phyloP scores from a whole-genome alignment of 306 rosid species.

The Clitoria ternatea region DNA sequence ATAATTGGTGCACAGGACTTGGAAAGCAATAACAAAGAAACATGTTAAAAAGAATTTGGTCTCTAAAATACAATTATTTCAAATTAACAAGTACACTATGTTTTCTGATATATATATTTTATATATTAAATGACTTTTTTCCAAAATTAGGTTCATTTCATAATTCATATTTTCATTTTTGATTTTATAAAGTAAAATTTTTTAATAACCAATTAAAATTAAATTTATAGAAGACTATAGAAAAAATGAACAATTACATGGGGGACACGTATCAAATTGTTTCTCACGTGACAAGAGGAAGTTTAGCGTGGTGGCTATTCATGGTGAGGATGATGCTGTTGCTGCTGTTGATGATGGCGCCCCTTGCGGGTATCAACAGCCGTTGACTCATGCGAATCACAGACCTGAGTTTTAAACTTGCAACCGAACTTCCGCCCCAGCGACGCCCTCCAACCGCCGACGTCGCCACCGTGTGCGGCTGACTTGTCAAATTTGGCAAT shows the following conservation, averaged over 20 bases:
- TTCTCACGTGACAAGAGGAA: conserved; percentile 23
- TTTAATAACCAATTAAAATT: conserved; percentile 2
- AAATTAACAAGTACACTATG: too few relatives aligned
- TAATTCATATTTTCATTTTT: too few relatives aligned
- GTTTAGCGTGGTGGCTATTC: conserved; percentile 26
- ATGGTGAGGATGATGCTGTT: conserved; percentile 46
- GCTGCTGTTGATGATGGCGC: conserved; percentile 44
- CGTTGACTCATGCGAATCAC: conserved; percentile 80
- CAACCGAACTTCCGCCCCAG: conserved; percentile 71
- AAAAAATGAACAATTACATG: conserved; percentile 21
- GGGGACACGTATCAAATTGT: conserved; percentile 19
- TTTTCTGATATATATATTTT: too few relatives aligned
- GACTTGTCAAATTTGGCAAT: conserved; percentile 61
- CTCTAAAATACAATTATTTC: neutral
- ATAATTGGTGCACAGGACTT: neutral
- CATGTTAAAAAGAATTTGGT: neutral
- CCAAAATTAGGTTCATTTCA: neutral
- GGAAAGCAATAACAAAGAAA: neutral
- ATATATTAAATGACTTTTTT: too few relatives aligned
- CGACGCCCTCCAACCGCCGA: conserved; percentile 48
- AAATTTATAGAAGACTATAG: neutral
- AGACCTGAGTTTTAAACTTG: conserved; percentile 91
- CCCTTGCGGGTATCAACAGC: conserved; percentile 65
- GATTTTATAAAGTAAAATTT: neutral
- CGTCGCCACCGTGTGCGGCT: conserved; percentile 17